Base-by-base conservation (phyloP, 129 eudicot genomes). In the Gnaphalium uliginosum region DNA sequence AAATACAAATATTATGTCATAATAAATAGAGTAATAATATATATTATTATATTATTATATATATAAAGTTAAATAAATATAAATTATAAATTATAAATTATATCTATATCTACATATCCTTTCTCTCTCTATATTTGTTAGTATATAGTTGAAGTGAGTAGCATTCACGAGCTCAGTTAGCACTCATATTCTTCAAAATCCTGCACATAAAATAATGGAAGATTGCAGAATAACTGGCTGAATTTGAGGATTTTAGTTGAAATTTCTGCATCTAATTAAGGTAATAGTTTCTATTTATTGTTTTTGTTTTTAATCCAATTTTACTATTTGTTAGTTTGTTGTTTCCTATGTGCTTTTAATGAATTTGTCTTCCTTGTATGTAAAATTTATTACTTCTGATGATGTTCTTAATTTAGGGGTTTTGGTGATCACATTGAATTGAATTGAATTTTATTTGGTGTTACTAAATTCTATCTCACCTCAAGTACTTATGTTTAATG, bases 111-210 rank as follows among this genome's bases (percentile, higher is more conserved):
- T n/a, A 53, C 17, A 51, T 53, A 4, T 33, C 56, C n/a, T 9
- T 17, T 61, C 81, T 69, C 75, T 81, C 68, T 30, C 73, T 39
- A 9, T 39, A 39, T 41, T 4, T 72, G 64, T 33, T 58, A 67
- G 73, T 78, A 78, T 72, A 71, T 78, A 71, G 78, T 51, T 63
- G 67, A 53, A 71, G 71, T 68, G 81, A n/a, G 22, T n/a, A 78
- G 68, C 71, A 56, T 82, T 82, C 84, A 85, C 86, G 84, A 79
- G 89, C 66, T 26, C 56, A 23, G 8, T 35, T 77, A 43, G 66
- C 59, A 39, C 80, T 46, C 48, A 72, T 54, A 37, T 37, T 61
- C 81, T 61, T 71, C 60, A 65, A 64, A 61, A 64, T 61, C 53
- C 80, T 75, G 71, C 80, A 56, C 25, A 60, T 25, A 60, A 75